Evolutionary conservation across 83 land plant species (phyloP).

Genomic region (Thuja plicata): DNA sequence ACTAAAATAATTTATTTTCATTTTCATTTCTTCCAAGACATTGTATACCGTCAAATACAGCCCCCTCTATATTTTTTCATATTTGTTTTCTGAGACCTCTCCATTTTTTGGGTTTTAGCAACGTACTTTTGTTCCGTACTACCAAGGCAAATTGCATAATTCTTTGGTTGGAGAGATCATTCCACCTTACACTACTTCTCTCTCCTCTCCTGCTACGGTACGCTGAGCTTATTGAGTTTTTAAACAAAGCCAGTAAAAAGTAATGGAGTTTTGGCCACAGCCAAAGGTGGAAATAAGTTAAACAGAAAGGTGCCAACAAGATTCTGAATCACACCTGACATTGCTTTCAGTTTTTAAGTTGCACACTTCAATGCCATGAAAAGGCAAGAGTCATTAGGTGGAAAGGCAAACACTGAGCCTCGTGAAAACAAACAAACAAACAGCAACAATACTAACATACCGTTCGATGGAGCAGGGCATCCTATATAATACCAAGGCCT

Average conservation of each 20-base stretch:
- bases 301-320: conserved; percentile 6
- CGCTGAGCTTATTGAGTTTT: not conserved
- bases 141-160: not conserved
- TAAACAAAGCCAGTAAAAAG: not conserved
- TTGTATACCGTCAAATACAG: no score
- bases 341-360: not conserved
- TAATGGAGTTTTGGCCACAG: not conserved
- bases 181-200: not conserved
- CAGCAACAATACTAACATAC: not conserved
- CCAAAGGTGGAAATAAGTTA: not conserved
- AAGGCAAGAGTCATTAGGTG: not conserved
- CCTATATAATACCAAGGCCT: conserved; percentile 8
- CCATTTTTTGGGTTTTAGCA: not conserved
- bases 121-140: not conserved
- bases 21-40: no score
- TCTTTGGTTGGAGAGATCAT: not conserved
- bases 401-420: conserved; percentile 9
- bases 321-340: conserved; percentile 5
- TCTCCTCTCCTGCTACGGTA: not conserved
- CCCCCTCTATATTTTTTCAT: no score
- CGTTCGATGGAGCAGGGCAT: not conserved
- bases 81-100: not conserved
- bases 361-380: conserved; percentile 12
- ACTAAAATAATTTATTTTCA: no score
- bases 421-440: conserved; percentile 10